A percentile compares a stretch with the other conserved stretches of the same genome.
These are phyloP conservation scores for Entoloma clypeatum DNA, from an alignment of 1,284 basidiomycete genomes.

Conservation along the genomic window DNA sequence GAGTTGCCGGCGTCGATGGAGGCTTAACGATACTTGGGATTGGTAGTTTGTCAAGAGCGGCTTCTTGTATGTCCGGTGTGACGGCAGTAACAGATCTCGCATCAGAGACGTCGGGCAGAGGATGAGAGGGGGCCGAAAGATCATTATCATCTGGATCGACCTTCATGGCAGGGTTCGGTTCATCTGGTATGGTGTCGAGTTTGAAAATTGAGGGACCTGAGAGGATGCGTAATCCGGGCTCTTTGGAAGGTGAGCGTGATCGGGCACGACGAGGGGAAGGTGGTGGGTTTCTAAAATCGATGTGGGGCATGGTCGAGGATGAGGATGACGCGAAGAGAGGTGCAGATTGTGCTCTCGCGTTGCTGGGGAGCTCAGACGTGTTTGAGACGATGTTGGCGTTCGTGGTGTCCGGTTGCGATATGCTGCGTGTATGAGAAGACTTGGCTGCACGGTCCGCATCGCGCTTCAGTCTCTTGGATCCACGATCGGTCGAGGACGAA, in stretches of 20 bases:
- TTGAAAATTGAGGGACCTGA: conserved; percentile 18
- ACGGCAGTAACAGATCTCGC: background rate
- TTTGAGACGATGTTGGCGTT: conserved; percentile 21
- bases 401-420: conserved; percentile 30
- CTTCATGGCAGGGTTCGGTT: conserved; percentile 23
- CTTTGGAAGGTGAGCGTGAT: conserved; percentile 41
- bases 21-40: conserved; percentile 10
- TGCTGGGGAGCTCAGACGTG: conserved; percentile 22
- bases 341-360: conserved; percentile 41
- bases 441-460: conserved; percentile 17
- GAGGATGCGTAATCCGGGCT: conserved; percentile 30
- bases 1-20: conserved; percentile 24
- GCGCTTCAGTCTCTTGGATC: conserved; percentile 37
- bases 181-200: conserved; percentile 33
- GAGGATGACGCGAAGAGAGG: conserved; percentile 35
- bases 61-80: conserved; percentile 5
- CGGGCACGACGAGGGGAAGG: conserved; percentile 36
- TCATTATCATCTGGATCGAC: conserved; percentile 21
- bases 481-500: conserved; percentile 27
- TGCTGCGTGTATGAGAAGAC: conserved; percentile 29
- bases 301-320: conserved; percentile 28
- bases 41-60: conserved; percentile 12
- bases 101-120: background rate
- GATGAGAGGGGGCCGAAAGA: background rate
- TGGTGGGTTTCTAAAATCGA: conserved; percentile 42